phyloP scores from a whole-genome alignment of 148 eudicot species.

The Chenopodium berlandieri region DNA sequence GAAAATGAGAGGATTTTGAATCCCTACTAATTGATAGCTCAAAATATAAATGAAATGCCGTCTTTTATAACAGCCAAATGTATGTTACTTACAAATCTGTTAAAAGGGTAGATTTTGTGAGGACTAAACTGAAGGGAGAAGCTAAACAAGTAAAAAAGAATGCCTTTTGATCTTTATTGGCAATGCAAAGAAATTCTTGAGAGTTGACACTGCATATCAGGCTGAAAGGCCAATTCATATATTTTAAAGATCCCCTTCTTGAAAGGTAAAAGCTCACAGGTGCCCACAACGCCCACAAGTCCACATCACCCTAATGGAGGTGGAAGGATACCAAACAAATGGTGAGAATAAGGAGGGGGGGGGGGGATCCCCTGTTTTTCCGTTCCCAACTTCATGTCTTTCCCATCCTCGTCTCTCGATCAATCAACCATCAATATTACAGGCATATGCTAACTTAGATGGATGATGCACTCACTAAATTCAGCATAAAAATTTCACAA shows the following conservation, averaged over 20 bases:
- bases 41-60: background rate
- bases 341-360: background rate
- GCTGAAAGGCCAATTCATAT: background rate
- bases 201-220: background rate
- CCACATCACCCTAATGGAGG: background rate
- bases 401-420: background rate
- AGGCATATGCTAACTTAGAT: background rate
- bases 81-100: background rate
- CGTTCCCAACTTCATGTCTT: too few species aligned
- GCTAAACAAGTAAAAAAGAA: background rate
- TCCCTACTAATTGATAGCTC: background rate
- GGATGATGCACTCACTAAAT: background rate
- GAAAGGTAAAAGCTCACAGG: background rate
- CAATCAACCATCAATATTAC: background rate
- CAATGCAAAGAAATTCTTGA: background rate
- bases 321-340: background rate
- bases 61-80: background rate
- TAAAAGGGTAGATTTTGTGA: background rate
- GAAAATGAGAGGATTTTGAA: slow-evolving; percentile 7
- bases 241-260: background rate
- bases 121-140: background rate
- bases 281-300: background rate
- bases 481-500: background rate
- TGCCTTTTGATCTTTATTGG: background rate
- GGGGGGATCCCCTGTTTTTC: background rate